Evolutionary conservation across 306 rosid genomes (phyloP).

Genomic region (peach (Prunus persica)): Prunus_persica_NCBIv2 NC_034012.1:23211501-23212000

Average conservation of each 20-base stretch:
- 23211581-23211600: background rate
- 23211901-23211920: constrained; percentile 96
- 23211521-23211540: constrained; percentile 20
- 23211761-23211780: constrained; percentile 5
- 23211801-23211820: constrained; percentile 1
- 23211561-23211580: background rate
- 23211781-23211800: background rate
- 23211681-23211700: background rate
- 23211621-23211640: background rate
- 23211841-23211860: constrained; percentile 1
- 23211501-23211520: constrained; percentile 65
- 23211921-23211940: constrained; percentile 90
- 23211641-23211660: background rate
- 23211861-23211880: constrained; percentile 14
- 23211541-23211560: constrained; percentile 5
- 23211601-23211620: background rate
- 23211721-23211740: background rate
- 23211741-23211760: background rate
- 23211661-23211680: background rate
- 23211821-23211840: constrained; percentile 1
- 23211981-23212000: constrained; percentile 94
- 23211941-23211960: constrained; percentile 95
- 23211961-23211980: constrained; percentile 77
- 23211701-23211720: background rate
- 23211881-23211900: constrained; percentile 17